Base-by-base conservation (phyloP, 805 yeast genomes). In the Spathaspora passalidarum region DNA sequence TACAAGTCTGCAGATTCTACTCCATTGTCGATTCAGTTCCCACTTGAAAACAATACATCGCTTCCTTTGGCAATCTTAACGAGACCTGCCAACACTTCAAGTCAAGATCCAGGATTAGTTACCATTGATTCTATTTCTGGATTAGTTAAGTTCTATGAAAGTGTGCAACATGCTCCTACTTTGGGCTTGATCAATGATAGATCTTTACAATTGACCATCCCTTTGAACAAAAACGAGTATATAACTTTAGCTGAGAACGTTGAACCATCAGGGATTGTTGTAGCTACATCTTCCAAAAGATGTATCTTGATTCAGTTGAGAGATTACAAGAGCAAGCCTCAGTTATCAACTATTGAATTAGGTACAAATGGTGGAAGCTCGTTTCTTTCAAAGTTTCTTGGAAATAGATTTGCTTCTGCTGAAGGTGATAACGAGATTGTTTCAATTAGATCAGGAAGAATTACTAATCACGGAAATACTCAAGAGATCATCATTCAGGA, bases 241-340 rank as follows among this genome's bases (percentile, higher is more conserved):
- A 68, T 89, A 14, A 77, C 81, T 1, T 55, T 72, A 32, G 75
- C 84, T 1, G 79, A 80, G 45, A 78, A 78, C 49, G 73, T 84
- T 9, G 88, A 82, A 51, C 91, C 94, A 0, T 80, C 86, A 1
- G 96, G 96, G 2, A 69, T 88, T 4, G 71, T 84, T 0, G 57
- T 85, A 7, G 78, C 89, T 6, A 88, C 97, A 0, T 79, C 86
- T 3, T 68, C 78, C 49, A 88, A 88, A 19, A 72, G 91, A 49
- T 79, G 84, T 37, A 60, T 84, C 5, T 68, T 87, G 37, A 57
- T 88, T 2, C 70, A 83, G 0, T 66, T 90, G 25, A 77, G 85
- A 49, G 94, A 89, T 61, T 71, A 79, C 40, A 71, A 78, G 29
- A 92, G 95, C 25, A 83, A 80, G 54, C 81, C 87, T 1, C 56